phyloP scores from a whole-genome alignment of 1,284 basidiomycete genomes.

The Tranzscheliella williamsii region DNA sequence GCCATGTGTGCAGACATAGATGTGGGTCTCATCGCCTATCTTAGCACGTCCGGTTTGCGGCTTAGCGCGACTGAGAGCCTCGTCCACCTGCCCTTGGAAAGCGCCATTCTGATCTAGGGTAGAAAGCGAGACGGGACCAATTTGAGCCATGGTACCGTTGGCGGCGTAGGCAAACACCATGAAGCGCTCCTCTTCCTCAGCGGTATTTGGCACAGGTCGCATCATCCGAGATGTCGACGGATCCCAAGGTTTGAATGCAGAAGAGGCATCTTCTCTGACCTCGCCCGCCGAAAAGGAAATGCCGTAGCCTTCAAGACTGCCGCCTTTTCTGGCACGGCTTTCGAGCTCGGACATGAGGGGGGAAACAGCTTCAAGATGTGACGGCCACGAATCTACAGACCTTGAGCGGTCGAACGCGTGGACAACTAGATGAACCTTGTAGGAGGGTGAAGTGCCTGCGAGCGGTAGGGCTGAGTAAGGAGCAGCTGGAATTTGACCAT shows the following conservation, averaged over 20 bases:
- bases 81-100: conserved; percentile 19
- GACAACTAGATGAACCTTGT: conserved; percentile 50
- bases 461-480: conserved; percentile 50
- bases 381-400: conserved; percentile 45
- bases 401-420: conserved; percentile 32
- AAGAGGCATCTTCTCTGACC: background rate
- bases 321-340: conserved; percentile 38
- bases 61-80: conserved; percentile 17
- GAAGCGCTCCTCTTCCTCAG: conserved; percentile 44
- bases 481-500: conserved; percentile 39
- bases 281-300: conserved; percentile 42
- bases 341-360: conserved; percentile 51
- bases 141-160: conserved; percentile 38
- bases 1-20: conserved; percentile 61
- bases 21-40: conserved; percentile 39
- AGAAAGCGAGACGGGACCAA: conserved; percentile 44
- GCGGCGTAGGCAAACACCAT: conserved; percentile 40
- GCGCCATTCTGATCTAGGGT: conserved; percentile 33
- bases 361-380: conserved; percentile 43
- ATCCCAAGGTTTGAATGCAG: conserved; percentile 39
- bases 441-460: conserved; percentile 46
- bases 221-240: conserved; percentile 35
- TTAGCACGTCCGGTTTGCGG: conserved; percentile 21
- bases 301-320: conserved; percentile 47
- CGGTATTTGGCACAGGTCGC: conserved; percentile 39